Evolutionary conservation across 768 basidiomycete genomes (phyloP).

Genomic region (Termitomyces sp.): DNA sequence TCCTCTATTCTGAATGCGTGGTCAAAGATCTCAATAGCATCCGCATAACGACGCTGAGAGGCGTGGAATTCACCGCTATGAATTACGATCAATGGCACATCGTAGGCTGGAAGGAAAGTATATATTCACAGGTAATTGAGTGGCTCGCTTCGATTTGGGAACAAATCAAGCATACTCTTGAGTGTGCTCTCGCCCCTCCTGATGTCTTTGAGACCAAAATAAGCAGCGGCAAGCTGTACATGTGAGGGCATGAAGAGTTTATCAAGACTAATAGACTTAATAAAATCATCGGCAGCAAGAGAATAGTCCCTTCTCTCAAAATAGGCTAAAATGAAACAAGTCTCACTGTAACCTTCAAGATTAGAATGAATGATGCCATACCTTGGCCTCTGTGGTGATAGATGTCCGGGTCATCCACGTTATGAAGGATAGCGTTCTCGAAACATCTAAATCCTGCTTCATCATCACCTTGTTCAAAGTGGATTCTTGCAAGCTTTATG

Average conservation of each 20-base stretch:
- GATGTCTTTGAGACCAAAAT: slow-evolving; percentile 81
- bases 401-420: slow-evolving; percentile 86
- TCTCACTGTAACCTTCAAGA: background rate
- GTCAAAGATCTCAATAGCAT: slow-evolving; percentile 91
- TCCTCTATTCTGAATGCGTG: slow-evolving; percentile 86
- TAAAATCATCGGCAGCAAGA: slow-evolving; percentile 87
- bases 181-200: slow-evolving; percentile 80
- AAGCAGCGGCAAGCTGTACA: slow-evolving; percentile 93
- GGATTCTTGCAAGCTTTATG: slow-evolving; percentile 94
- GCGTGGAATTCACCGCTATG: slow-evolving; percentile 86
- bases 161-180: slow-evolving; percentile 74
- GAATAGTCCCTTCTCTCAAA: slow-evolving; percentile 83
- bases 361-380: slow-evolving; percentile 24
- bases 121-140: slow-evolving; percentile 86
- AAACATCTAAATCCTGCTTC: slow-evolving; percentile 85
- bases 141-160: slow-evolving; percentile 85
- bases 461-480: slow-evolving; percentile 91
- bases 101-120: background rate
- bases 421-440: slow-evolving; percentile 78
- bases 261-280: slow-evolving; percentile 84
- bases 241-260: slow-evolving; percentile 90
- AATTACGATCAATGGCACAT: background rate
- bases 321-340: slow-evolving; percentile 48
- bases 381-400: slow-evolving; percentile 99
- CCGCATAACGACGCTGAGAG: slow-evolving; percentile 84